phyloP scores from a whole-genome alignment of 495 filamentous ascomycete genomes.

The Xylaria curta region DNA sequence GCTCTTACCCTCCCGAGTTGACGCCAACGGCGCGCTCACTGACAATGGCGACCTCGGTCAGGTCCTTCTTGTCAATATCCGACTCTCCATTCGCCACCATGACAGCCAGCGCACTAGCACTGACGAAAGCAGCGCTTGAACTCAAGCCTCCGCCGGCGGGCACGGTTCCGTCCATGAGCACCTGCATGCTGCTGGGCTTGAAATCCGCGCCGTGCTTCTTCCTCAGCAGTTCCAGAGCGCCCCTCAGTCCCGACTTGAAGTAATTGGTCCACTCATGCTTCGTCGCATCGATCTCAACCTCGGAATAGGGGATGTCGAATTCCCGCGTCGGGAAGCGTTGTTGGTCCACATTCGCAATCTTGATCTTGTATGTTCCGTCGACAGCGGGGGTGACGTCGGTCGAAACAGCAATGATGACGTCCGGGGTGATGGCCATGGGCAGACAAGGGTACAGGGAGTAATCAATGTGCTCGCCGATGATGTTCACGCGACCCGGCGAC shows the following conservation, averaged over 20 bases:
- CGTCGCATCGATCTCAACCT: slow-evolving; percentile 82
- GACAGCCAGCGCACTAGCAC: slow-evolving; percentile 85
- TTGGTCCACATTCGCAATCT: slow-evolving; percentile 78
- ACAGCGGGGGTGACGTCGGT: slow-evolving; percentile 51
- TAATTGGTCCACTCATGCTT: slow-evolving; percentile 97
- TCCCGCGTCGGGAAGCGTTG: slow-evolving; percentile 77
- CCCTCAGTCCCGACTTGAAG: slow-evolving; percentile 89
- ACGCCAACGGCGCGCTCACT: slow-evolving; percentile 94
- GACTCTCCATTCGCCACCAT: slow-evolving; percentile 84
- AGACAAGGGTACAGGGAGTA: slow-evolving; percentile 96
- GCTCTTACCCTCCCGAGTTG: slow-evolving; percentile 84
- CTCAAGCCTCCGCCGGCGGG: slow-evolving; percentile 90
- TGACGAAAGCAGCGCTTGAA: slow-evolving; percentile 93
- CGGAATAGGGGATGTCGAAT: slow-evolving; percentile 73
- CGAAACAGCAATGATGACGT: slow-evolving; percentile 87
- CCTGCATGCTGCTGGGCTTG: slow-evolving; percentile 78
- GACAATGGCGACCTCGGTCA: slow-evolving; percentile 90
- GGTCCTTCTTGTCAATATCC: slow-evolving; percentile 82
- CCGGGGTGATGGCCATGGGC: slow-evolving; percentile 91
- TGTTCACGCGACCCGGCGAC: slow-evolving; percentile 94
- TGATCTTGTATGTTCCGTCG: slow-evolving; percentile 49
- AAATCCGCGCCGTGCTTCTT: slow-evolving; percentile 67
- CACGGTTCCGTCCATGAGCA: slow-evolving; percentile 90
- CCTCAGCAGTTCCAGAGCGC: slow-evolving; percentile 78
- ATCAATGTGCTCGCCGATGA: slow-evolving; percentile 99